phyloP scores from a whole-genome alignment of 2,329 filamentous ascomycete species.

The Xylariaceae sp. region DNA sequence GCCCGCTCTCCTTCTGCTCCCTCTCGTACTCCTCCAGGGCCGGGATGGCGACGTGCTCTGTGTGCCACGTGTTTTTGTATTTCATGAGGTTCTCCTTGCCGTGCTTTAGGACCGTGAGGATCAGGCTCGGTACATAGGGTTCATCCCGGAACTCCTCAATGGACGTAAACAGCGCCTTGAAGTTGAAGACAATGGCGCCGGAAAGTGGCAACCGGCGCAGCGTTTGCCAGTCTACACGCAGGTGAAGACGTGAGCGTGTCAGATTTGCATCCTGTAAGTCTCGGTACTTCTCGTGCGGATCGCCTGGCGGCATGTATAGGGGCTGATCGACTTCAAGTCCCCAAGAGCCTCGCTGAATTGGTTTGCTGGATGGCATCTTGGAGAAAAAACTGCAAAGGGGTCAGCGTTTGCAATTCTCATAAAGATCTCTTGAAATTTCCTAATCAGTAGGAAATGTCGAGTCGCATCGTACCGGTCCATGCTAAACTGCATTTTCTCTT shows the following conservation, averaged over 20 bases:
- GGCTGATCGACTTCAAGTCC: slow-evolving; percentile 77
- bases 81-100: slow-evolving; percentile 74
- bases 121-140: slow-evolving; percentile 71
- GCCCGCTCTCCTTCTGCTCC: slow-evolving; percentile 69
- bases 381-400: slow-evolving; percentile 70
- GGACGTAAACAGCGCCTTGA: slow-evolving; percentile 84
- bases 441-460: neutral
- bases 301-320: slow-evolving; percentile 74
- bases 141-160: slow-evolving; percentile 73
- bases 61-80: slow-evolving; percentile 84
- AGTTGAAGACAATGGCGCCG: slow-evolving; percentile 81
- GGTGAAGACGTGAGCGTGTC: slow-evolving; percentile 62
- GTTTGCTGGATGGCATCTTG: slow-evolving; percentile 73
- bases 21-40: slow-evolving; percentile 65
- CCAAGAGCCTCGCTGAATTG: slow-evolving; percentile 87
- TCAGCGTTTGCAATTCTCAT: neutral
- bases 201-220: slow-evolving; percentile 78
- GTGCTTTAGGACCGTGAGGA: slow-evolving; percentile 71
- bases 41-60: slow-evolving; percentile 74
- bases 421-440: neutral
- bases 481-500: slow-evolving; percentile 84
- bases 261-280: slow-evolving; percentile 63
- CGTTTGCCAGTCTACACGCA: slow-evolving; percentile 90
- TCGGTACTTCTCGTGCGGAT: slow-evolving; percentile 68
- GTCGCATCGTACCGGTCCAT: slow-evolving; percentile 72